Conservation (phyloP, 2,329 filamentous ascomycete species). For the Nannizziopsis arthrosporioides region DNA sequence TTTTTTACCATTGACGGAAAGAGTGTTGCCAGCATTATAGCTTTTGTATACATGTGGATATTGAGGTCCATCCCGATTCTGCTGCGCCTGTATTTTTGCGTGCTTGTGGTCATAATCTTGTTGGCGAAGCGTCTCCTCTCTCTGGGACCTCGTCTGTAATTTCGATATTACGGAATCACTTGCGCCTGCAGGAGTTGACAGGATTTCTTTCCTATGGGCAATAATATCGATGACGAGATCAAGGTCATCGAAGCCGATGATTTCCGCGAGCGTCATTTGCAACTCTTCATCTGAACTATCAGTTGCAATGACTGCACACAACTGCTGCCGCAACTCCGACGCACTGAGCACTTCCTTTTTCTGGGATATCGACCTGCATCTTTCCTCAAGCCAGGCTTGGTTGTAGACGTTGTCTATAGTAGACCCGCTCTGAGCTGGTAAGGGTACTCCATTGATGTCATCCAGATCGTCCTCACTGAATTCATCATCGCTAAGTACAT, state of each 20-base stretch:
- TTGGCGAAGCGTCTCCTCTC: slow-evolving; percentile 63
- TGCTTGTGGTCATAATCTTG: slow-evolving; percentile 77
- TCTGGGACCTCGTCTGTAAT: slow-evolving; percentile 62
- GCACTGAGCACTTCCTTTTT: slow-evolving; percentile 56
- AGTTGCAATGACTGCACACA: slow-evolving; percentile 61
- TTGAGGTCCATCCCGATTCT: slow-evolving; percentile 56
- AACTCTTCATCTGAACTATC: slow-evolving; percentile 67
- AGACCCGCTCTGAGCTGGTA: slow-evolving; percentile 14
- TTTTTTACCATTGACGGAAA: slow-evolving; percentile 67
- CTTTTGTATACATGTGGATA: slow-evolving; percentile 91
- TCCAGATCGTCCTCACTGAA: slow-evolving; percentile 55
- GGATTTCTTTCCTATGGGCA: slow-evolving; percentile 58
- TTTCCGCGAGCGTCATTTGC: slow-evolving; percentile 79
- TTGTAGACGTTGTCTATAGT: slow-evolving; percentile 36
- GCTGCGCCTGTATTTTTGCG: slow-evolving; percentile 56
- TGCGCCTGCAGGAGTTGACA: slow-evolving; percentile 28
- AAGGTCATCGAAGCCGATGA: slow-evolving; percentile 84
- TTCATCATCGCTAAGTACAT: slow-evolving; percentile 69
- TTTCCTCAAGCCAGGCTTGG: slow-evolving; percentile 57
- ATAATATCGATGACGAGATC: slow-evolving; percentile 91
- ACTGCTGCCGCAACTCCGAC: slow-evolving; percentile 62
- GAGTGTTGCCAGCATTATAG: slow-evolving; percentile 71
- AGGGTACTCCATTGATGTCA: slow-evolving; percentile 36
- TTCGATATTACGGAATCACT: slow-evolving; percentile 36
- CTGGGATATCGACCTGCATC: slow-evolving; percentile 55